Conservation (phyloP, 345 rosid species). For the Boechera stricta region DNA sequence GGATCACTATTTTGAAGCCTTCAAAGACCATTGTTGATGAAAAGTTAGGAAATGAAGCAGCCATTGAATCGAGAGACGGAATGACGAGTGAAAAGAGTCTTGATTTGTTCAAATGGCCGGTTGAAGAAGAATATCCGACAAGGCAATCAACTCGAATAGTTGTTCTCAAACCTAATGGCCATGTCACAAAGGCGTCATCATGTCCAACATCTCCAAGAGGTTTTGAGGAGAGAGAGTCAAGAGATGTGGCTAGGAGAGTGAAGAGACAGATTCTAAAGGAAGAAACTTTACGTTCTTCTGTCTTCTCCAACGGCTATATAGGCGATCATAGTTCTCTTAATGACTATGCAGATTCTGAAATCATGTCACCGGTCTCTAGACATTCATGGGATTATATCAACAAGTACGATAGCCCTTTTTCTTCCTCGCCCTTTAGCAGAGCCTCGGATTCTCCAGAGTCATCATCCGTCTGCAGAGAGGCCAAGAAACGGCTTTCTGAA, state of each 20-base stretch:
- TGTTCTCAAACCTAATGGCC: conserved; percentile 75
- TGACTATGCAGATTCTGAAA: conserved; percentile 77
- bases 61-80: conserved; percentile 51
- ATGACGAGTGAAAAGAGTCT: conserved; percentile 46
- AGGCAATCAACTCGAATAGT: conserved; percentile 78
- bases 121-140: conserved; percentile 54
- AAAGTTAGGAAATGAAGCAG: conserved; percentile 45
- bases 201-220: conserved; percentile 59
- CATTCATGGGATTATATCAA: conserved; percentile 90
- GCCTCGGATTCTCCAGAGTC: conserved; percentile 90
- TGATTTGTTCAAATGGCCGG: conserved; percentile 45
- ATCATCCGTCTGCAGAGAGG: conserved; percentile 70
- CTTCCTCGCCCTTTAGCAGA: conserved; percentile 75
- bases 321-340: conserved; percentile 82
- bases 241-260: conserved; percentile 60
- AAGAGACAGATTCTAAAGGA: conserved; percentile 56
- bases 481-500: conserved; percentile 73
- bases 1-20: conserved; percentile 84
- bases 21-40: conserved; percentile 61
- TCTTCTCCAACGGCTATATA: conserved; percentile 71
- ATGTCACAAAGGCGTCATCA: conserved; percentile 54
- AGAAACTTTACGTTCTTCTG: conserved; percentile 72
- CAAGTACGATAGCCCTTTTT: conserved; percentile 67
- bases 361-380: conserved; percentile 74
- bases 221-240: conserved; percentile 57